Evolutionary conservation across 1,284 basidiomycete species (phyloP).

Genomic region (Ustanciosporium gigantosporum): DNA sequence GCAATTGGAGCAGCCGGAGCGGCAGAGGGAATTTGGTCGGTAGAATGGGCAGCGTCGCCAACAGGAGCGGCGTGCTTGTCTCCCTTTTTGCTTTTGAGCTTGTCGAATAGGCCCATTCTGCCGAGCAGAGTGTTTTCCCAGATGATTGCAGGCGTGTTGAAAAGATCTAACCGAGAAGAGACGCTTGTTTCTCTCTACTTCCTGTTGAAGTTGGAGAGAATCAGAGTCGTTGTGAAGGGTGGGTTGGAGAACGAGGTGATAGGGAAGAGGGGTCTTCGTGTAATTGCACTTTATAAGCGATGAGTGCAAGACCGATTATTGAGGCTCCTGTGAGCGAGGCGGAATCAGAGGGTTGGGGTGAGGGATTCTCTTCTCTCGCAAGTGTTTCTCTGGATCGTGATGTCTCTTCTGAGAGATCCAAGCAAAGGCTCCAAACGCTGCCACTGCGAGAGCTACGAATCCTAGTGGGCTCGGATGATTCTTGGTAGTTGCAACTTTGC

Average conservation of each 20-base stretch:
- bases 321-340: slow-evolving; percentile 39
- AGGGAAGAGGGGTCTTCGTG: neutral
- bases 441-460: slow-evolving; percentile 38
- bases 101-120: slow-evolving; percentile 42
- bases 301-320: slow-evolving; percentile 5
- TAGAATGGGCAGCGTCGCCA: neutral
- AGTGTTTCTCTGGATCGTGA: slow-evolving; percentile 42
- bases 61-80: slow-evolving; percentile 2
- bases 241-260: neutral
- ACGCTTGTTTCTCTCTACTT: neutral
- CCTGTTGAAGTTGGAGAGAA: neutral
- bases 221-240: neutral
- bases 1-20: slow-evolving; percentile 1
- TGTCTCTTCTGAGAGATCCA: slow-evolving; percentile 46
- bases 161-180: neutral
- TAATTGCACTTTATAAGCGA: too few species aligned
- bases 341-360: slow-evolving; percentile 56
- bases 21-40: neutral
- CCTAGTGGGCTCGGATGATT: slow-evolving; percentile 48
- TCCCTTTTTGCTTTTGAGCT: slow-evolving; percentile 33
- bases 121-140: slow-evolving; percentile 39
- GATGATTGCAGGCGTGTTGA: slow-evolving; percentile 27
- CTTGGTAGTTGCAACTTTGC: slow-evolving; percentile 3
- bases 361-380: slow-evolving; percentile 48
- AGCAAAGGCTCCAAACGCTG: slow-evolving; percentile 49